Evolutionary conservation across 129 eudicot species (phyloP).

Genomic region (Lonicera japonica): DNA sequence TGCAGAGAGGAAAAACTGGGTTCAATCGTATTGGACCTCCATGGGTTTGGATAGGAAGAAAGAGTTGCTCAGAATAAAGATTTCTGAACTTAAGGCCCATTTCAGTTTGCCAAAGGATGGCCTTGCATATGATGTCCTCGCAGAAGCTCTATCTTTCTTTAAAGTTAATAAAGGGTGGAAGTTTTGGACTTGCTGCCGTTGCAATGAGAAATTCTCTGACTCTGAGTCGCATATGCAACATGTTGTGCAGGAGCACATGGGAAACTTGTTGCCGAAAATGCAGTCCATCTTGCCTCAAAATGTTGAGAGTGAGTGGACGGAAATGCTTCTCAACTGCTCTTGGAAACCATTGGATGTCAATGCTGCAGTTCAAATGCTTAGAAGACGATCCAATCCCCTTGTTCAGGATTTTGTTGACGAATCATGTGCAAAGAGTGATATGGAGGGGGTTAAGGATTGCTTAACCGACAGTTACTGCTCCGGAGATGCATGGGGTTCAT

Average conservation of each 20-base stretch:
- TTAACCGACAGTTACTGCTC: constrained; percentile 38
- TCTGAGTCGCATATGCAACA: constrained; percentile 58
- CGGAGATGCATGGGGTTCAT: constrained; percentile 54
- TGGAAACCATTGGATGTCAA: constrained; percentile 81
- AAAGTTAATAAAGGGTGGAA: constrained; percentile 54
- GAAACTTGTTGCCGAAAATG: constrained; percentile 54
- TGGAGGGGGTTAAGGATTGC: constrained; percentile 34
- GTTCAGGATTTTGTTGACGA: constrained; percentile 19
- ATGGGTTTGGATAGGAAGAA: constrained; percentile 53
- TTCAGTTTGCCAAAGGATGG: constrained; percentile 57
- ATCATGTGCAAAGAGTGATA: constrained; percentile 12
- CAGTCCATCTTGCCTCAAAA: constrained; percentile 59
- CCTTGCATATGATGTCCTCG: constrained; percentile 45
- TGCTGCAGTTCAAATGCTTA: constrained; percentile 57
- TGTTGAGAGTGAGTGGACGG: constrained; percentile 74
- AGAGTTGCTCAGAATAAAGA: constrained; percentile 42
- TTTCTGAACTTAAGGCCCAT: constrained; percentile 59
- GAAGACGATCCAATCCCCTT: constrained; percentile 32
- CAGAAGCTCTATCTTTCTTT: constrained; percentile 66
- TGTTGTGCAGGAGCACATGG: constrained; percentile 62
- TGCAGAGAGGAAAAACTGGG: constrained; percentile 62
- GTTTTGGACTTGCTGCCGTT: constrained; percentile 82
- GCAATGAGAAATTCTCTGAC: constrained; percentile 63
- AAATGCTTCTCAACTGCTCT: constrained; percentile 71
- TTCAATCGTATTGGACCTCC: constrained; percentile 72